Evolutionary conservation across 495 filamentous ascomycete species (phyloP).

Genomic region (Corynascus novoguineensis): DNA sequence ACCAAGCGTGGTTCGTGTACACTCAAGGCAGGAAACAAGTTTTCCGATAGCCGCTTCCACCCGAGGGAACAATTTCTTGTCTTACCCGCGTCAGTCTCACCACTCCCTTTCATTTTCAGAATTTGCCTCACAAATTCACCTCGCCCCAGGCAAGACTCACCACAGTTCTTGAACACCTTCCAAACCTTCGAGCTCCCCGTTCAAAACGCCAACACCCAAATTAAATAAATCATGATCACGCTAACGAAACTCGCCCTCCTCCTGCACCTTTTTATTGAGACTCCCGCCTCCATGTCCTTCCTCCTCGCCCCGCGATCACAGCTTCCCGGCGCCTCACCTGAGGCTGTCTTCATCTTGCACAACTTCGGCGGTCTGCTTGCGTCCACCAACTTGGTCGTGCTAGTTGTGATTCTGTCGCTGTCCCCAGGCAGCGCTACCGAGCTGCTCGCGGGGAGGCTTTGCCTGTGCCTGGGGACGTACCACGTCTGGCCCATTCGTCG

Average conservation of each 20-base stretch:
- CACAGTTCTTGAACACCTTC: too few species aligned
- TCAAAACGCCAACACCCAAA: not conserved
- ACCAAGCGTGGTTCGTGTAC: too few species aligned
- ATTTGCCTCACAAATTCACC: not conserved
- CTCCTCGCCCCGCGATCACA: slow-evolving; percentile 14
- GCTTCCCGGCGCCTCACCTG: slow-evolving; percentile 26
- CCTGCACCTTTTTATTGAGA: slow-evolving; percentile 24
- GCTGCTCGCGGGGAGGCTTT: slow-evolving; percentile 17
- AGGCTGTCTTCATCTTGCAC: slow-evolving; percentile 33
- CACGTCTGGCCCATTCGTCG: slow-evolving; percentile 38
- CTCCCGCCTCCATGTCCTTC: slow-evolving; percentile 22
- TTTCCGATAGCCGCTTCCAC: too few species aligned
- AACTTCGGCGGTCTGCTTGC: slow-evolving; percentile 38
- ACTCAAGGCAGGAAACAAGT: too few species aligned
- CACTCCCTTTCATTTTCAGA: too few species aligned
- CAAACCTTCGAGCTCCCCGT: too few species aligned
- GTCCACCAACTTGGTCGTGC: slow-evolving; percentile 29
- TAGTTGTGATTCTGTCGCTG: slow-evolving; percentile 24
- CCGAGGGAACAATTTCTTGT: too few species aligned
- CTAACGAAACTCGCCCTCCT: slow-evolving; percentile 14
- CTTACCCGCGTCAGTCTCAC: too few species aligned
- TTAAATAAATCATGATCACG: not conserved
- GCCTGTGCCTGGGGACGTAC: slow-evolving; percentile 32
- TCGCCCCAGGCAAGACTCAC: not conserved
- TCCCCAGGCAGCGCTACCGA: slow-evolving; percentile 4